A percentile compares a stretch with the other conserved stretches of the same genome.
Evolutionary conservation across 768 basidiomycete species (phyloP).

Genomic region (Leccinum boreale): DNA sequence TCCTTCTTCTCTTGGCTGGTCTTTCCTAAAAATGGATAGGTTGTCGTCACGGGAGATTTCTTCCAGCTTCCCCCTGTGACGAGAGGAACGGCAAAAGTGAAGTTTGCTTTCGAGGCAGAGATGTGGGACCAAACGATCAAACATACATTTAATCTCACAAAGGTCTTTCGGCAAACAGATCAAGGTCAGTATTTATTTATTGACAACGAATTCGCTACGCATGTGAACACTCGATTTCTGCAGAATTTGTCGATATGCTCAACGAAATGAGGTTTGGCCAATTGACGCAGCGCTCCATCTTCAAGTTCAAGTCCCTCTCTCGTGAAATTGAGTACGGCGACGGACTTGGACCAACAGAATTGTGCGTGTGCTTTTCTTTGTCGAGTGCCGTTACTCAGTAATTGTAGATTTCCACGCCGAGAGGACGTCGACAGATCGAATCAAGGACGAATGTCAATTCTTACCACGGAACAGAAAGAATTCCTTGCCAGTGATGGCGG

Average conservation of each 20-base stretch:
- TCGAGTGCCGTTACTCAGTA: neutral
- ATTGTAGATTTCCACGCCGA: slow-evolving; percentile 80
- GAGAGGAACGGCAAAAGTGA: slow-evolving; percentile 55
- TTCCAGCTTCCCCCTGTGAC: slow-evolving; percentile 95
- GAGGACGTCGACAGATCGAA: slow-evolving; percentile 92
- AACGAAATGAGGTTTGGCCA: slow-evolving; percentile 97
- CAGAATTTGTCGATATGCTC: slow-evolving; percentile 93
- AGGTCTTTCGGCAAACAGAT: slow-evolving; percentile 94
- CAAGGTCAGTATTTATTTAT: slow-evolving; percentile 52
- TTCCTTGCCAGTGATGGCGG: slow-evolving; percentile 70
- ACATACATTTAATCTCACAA: slow-evolving; percentile 87
- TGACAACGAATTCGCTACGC: neutral
- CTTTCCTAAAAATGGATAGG: slow-evolving; percentile 36
- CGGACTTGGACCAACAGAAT: slow-evolving; percentile 84
- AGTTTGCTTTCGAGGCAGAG: slow-evolving; percentile 90
- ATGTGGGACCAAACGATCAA: slow-evolving; percentile 72
- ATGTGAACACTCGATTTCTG: slow-evolving; percentile 3
- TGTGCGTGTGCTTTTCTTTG: slow-evolving; percentile 48
- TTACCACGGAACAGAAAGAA: slow-evolving; percentile 50
- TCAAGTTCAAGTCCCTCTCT: slow-evolving; percentile 66
- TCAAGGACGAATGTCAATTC: slow-evolving; percentile 54
- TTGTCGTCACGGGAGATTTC: slow-evolving; percentile 95
- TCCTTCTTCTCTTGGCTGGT: neutral
- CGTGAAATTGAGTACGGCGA: slow-evolving; percentile 74
- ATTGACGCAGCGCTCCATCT: slow-evolving; percentile 61